phyloP scores from a whole-genome alignment of 2,329 filamentous ascomycete species.

The Phaeoacremonium minimum region DNA sequence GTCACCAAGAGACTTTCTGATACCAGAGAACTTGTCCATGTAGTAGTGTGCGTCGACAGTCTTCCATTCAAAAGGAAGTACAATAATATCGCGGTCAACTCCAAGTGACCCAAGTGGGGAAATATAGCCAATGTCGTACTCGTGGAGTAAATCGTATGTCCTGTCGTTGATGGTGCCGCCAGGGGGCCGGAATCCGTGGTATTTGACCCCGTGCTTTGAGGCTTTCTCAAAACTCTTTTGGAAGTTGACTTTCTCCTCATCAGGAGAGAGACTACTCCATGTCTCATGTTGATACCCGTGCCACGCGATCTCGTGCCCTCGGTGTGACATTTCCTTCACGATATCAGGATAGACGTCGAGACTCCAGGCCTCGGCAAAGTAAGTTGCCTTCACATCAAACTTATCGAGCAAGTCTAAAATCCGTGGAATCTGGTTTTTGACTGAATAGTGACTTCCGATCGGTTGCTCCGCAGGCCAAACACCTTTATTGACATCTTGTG shows the following conservation, averaged over 20 bases:
- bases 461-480: slow-evolving; percentile 15
- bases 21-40: slow-evolving; percentile 21
- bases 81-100: slow-evolving; percentile 12
- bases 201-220: slow-evolving; percentile 8
- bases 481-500: slow-evolving; percentile 18
- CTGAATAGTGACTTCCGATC: slow-evolving; percentile 17
- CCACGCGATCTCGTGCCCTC: slow-evolving; percentile 23
- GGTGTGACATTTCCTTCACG: slow-evolving; percentile 9
- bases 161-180: slow-evolving; percentile 17
- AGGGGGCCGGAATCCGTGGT: slow-evolving; percentile 20
- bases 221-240: slow-evolving; percentile 16
- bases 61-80: slow-evolving; percentile 23
- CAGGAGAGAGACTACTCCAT: slow-evolving; percentile 12
- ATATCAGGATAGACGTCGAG: slow-evolving; percentile 17
- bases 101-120: slow-evolving; percentile 18
- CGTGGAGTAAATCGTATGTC: slow-evolving; percentile 15
- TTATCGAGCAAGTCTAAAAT: slow-evolving; percentile 18
- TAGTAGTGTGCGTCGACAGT: slow-evolving; percentile 24
- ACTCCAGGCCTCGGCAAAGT: slow-evolving; percentile 25
- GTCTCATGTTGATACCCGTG: slow-evolving; percentile 24
- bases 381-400: slow-evolving; percentile 17
- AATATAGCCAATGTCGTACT: slow-evolving; percentile 17
- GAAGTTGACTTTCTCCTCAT: slow-evolving; percentile 16
- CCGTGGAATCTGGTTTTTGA: slow-evolving; percentile 18
- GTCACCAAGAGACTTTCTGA: slow-evolving; percentile 13